phyloP scores from a whole-genome alignment of 257 asterid species.

The Jasminum sambac region DNA sequence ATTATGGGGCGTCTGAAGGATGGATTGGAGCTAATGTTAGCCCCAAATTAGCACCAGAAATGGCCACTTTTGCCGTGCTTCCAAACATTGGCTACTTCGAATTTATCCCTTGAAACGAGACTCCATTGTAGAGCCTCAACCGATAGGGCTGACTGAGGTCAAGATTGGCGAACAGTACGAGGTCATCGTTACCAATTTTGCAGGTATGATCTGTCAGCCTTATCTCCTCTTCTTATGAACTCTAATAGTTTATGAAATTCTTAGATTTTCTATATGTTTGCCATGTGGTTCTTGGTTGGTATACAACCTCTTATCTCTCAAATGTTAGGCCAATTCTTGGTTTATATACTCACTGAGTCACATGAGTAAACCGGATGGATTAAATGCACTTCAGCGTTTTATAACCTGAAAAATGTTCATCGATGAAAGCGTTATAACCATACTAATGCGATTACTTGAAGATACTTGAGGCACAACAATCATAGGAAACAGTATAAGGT shows the following conservation, averaged over 20 bases:
- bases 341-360: conserved; percentile 21
- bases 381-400: neutral
- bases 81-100: conserved; percentile 87
- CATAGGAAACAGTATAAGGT: conserved; percentile 15
- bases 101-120: conserved; percentile 58
- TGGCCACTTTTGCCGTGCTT: conserved; percentile 70
- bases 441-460: too few species aligned
- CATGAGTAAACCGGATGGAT: conserved; percentile 26
- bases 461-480: conserved; percentile 23
- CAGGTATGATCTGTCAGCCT: conserved; percentile 40
- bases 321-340: neutral
- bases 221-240: conserved; percentile 1
- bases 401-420: neutral
- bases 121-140: conserved; percentile 32
- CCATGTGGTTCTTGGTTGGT: conserved; percentile 33
- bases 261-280: conserved; percentile 17
- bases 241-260: neutral
- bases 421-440: neutral
- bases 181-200: conserved; percentile 74
- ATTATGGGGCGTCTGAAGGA: conserved; percentile 94
- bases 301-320: conserved; percentile 14
- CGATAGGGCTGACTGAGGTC: conserved; percentile 74
- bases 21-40: conserved; percentile 89
- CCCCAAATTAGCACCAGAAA: conserved; percentile 71
- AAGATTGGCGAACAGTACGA: conserved; percentile 77